Conservation (phyloP, 179 eudicot genomes). For the Gypsophila paniculata region DNA sequence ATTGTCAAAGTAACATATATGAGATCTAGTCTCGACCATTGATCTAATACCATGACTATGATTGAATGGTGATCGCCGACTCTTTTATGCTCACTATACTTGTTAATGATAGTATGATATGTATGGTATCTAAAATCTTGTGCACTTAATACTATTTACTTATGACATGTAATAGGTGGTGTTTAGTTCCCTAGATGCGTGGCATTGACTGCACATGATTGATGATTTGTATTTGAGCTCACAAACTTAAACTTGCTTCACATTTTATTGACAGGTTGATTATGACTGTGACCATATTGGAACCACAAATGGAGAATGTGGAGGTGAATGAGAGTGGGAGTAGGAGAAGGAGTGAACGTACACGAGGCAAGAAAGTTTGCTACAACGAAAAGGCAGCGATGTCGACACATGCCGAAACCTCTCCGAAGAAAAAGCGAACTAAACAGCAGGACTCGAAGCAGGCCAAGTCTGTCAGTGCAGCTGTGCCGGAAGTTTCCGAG, state of each 20-base stretch:
- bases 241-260: neutral
- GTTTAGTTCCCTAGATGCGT: neutral
- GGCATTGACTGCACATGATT: neutral
- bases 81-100: neutral
- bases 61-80: neutral
- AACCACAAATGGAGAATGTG: neutral
- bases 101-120: neutral
- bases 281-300: neutral
- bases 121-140: neutral
- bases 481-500: slow-evolving; percentile 12
- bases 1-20: too few species aligned
- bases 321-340: slow-evolving; percentile 15
- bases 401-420: neutral
- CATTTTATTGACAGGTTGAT: slow-evolving; percentile 8
- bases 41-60: neutral
- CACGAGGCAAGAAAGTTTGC: slow-evolving; percentile 15
- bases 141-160: neutral
- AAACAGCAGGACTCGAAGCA: neutral
- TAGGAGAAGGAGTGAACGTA: slow-evolving; percentile 29
- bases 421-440: slow-evolving; percentile 9
- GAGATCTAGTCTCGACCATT: too few species aligned
- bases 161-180: neutral
- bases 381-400: slow-evolving; percentile 17
- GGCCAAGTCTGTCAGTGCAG: neutral
- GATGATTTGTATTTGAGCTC: neutral